These are phyloP conservation scores for Lineolata rhizophorae DNA, from an alignment of 495 filamentous ascomycete species.

Conservation along the genomic window DNA sequence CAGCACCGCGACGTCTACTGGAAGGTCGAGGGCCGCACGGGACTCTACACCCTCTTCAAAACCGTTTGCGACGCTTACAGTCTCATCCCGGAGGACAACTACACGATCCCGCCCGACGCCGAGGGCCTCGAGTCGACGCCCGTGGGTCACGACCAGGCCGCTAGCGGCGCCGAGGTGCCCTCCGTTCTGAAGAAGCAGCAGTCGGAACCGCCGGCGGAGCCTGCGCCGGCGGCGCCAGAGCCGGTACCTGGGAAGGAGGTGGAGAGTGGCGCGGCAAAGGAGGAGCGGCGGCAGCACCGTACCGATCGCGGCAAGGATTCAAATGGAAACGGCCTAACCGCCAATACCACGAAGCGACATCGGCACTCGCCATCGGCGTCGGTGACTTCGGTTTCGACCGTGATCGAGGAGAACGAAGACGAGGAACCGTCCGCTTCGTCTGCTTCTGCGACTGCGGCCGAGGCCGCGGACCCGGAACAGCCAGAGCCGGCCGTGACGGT, in stretches of 20 bases:
- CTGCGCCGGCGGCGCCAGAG: too few relatives aligned
- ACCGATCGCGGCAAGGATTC: too few relatives aligned
- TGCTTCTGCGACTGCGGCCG: neutral
- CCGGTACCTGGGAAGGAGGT: conserved; percentile 1
- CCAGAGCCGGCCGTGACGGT: neutral
- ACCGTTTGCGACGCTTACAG: conserved; percentile 81
- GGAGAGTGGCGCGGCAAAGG: too few relatives aligned
- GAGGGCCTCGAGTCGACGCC: conserved; percentile 38
- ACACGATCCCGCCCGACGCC: conserved; percentile 83
- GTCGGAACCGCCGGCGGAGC: too few relatives aligned
- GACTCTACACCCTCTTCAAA: conserved; percentile 90
- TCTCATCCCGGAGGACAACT: conserved; percentile 78
- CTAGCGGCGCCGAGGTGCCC: neutral
- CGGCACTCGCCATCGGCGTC: conserved; percentile 10
- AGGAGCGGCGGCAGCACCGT: too few relatives aligned
- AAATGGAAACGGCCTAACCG: too few relatives aligned
- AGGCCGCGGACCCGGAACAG: neutral
- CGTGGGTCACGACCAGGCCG: conserved; percentile 8
- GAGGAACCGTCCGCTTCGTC: conserved; percentile 4
- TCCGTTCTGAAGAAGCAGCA: conserved; percentile 5
- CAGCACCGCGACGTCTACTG: conserved; percentile 91
- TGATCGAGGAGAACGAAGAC: conserved; percentile 13
- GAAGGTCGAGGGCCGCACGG: conserved; percentile 72
- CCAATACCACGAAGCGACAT: conserved; percentile 10
- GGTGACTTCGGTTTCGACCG: conserved; percentile 7